phyloP scores from a whole-genome alignment of 139 green algal genomes.

The Micractinium sp. region DNA sequence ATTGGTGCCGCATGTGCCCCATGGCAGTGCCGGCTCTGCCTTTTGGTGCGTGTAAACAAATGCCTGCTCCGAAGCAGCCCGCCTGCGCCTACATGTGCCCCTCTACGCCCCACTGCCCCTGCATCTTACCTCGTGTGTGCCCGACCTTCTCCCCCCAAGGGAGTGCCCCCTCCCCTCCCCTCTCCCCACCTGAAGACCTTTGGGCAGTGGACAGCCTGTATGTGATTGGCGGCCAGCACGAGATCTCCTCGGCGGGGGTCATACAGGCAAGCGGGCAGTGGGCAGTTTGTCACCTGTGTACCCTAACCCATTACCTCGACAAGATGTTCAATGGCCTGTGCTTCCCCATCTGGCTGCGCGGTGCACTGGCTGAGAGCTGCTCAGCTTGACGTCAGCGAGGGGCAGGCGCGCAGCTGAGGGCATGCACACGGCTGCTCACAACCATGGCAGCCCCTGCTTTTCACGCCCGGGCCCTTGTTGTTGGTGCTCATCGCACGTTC shows the following conservation, averaged over 20 bases:
- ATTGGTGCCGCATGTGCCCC: too few species aligned
- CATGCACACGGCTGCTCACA: neutral
- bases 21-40: too few species aligned
- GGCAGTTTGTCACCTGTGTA: neutral
- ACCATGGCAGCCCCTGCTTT: too few species aligned
- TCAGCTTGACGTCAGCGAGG: neutral
- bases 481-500: conserved; percentile 46
- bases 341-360: neutral
- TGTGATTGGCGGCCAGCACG: conserved; percentile 92
- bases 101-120: too few species aligned
- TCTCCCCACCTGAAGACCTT: conserved; percentile 72
- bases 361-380: neutral
- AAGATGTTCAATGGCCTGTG: neutral
- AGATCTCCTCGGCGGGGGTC: conserved; percentile 79
- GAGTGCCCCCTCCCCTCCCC: neutral
- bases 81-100: too few species aligned
- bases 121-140: too few species aligned
- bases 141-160: too few species aligned
- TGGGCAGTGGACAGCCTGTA: conserved; percentile 96
- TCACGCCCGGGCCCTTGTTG: neutral
- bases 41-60: too few species aligned
- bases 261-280: conserved; percentile 50
- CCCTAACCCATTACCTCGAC: neutral
- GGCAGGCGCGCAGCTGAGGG: neutral
- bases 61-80: too few species aligned